Evolutionary conservation across 2,329 filamentous ascomycete species (phyloP).

Genomic region (Tolypocladium capitatum): DNA sequence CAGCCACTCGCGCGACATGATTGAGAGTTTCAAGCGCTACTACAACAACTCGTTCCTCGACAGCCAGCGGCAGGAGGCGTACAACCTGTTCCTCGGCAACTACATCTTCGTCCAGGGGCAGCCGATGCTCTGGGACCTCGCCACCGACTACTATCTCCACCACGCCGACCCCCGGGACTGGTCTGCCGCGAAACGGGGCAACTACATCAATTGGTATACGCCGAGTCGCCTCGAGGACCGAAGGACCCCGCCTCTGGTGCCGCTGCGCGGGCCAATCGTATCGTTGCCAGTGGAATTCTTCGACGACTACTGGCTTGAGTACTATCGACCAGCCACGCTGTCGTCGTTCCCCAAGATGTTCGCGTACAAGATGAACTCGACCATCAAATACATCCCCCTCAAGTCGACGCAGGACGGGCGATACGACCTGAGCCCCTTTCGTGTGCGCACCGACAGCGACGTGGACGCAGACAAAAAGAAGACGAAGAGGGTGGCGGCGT

Average conservation of each 20-base stretch:
- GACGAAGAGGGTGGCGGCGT: conserved; percentile 54
- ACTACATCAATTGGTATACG: conserved; percentile 87
- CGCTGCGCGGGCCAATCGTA: conserved; percentile 20
- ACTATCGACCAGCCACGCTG: conserved; percentile 77
- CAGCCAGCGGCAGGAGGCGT: conserved; percentile 93
- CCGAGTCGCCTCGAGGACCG: conserved; percentile 55
- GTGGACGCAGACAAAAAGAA: conserved; percentile 49
- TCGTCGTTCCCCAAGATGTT: conserved; percentile 91
- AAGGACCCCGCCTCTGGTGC: conserved; percentile 34
- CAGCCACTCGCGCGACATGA: conserved; percentile 94
- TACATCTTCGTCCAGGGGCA: conserved; percentile 80
- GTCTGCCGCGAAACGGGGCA: conserved; percentile 45
- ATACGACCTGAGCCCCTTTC: conserved; percentile 81
- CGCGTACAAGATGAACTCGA: conserved; percentile 82
- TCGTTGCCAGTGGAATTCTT: conserved; percentile 45
- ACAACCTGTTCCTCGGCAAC: conserved; percentile 93
- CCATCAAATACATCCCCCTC: conserved; percentile 68
- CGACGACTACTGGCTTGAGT: conserved; percentile 96
- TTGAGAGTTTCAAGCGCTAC: conserved; percentile 96
- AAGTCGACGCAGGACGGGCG: conserved; percentile 58
- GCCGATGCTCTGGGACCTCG: conserved; percentile 92
- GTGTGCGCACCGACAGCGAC: conserved; percentile 54
- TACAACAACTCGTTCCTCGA: conserved; percentile 99
- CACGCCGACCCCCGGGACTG: conserved; percentile 71
- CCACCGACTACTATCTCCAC: conserved; percentile 92